Evolutionary conservation across 148 eudicot species (phyloP), one percentile per base, ranked within the genome.

Genomic region (Camellia japonica): DNA sequence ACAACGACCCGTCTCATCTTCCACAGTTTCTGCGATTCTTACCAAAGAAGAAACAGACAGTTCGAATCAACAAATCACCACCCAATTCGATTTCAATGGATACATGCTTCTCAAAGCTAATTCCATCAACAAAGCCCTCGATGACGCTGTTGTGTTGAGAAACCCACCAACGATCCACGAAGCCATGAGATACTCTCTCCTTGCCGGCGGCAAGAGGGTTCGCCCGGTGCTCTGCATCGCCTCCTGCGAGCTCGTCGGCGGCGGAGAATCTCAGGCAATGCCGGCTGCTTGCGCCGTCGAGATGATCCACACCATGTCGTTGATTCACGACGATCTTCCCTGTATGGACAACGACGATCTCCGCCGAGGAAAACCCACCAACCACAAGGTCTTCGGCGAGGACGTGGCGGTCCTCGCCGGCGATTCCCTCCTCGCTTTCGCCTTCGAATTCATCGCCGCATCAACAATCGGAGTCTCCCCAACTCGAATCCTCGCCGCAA

Each of bases 341-440:
- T 87, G 89, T 71, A 87, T 87, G 89, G 89, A 87, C 74, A 84
- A 87, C 68, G 89, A 84, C 62, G 89, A 84, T 51, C 84, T 87
- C 69, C 82, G 87, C 56, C 82, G 87, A 0, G 89, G 89, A 3
- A 84, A 87, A 71, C 87, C 85, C 49, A 82, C 89, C 23, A 84
- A 84, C 62, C 89, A 87, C 61, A 84, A 82, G 79, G 83, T 87
- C 15, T 87, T 70, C 44, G 87, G 89, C 16, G 85, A 87, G 81
- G 85, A 86, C 30, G 81, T 84, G n/a, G 89, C 89, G 14, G 89
- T 87, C n/a, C 87, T 87, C 6, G 84, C 87, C 8, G 89, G 87
- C 0, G 87, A 87, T 30, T 72, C 89, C 20, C 73, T 87, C 54
- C 71, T 84, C 13, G 87, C 83, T 0, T 87, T 78, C 10, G 76